Evolutionary conservation across 2,329 filamentous ascomycete genomes (phyloP).

Genomic region (Fusarium coicis): DNA sequence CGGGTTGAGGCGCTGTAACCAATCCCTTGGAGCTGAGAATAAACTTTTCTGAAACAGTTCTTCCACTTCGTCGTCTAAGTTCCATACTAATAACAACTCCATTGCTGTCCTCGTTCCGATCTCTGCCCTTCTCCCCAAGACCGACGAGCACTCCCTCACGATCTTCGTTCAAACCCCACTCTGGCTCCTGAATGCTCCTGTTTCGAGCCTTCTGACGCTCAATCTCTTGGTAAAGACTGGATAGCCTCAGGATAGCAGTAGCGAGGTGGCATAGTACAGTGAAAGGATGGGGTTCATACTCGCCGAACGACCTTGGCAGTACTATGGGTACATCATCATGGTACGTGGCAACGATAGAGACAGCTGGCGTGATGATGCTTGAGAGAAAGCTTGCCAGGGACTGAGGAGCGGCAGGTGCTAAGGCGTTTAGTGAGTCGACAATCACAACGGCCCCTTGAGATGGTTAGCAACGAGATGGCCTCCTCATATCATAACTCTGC

Average conservation of each 20-base stretch:
- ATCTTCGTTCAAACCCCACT: slow-evolving; percentile 81
- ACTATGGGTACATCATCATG: slow-evolving; percentile 80
- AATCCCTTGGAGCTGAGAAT: slow-evolving; percentile 55
- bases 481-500: not conserved
- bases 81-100: slow-evolving; percentile 86
- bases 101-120: slow-evolving; percentile 47
- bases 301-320: slow-evolving; percentile 55
- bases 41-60: slow-evolving; percentile 77
- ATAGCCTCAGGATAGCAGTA: slow-evolving; percentile 83
- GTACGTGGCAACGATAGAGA: slow-evolving; percentile 82
- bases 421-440: slow-evolving; percentile 80
- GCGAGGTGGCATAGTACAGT: slow-evolving; percentile 83
- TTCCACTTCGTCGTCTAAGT: slow-evolving; percentile 82
- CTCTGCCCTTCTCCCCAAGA: slow-evolving; percentile 62
- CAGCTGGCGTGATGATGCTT: slow-evolving; percentile 70
- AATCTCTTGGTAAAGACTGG: slow-evolving; percentile 79
- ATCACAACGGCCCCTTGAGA: slow-evolving; percentile 75
- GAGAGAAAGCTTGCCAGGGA: slow-evolving; percentile 76
- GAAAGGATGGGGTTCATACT: slow-evolving; percentile 76
- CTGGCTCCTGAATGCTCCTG: slow-evolving; percentile 78
- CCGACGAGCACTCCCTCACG: slow-evolving; percentile 83
- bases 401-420: slow-evolving; percentile 65
- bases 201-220: slow-evolving; percentile 79
- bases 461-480: slow-evolving; percentile 18
- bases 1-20: slow-evolving; percentile 31